A percentile compares a stretch with the other conserved stretches of the same genome.
phyloP scores from a whole-genome alignment of 176 grass and related monocot species.

The Oryza rufipogon region DNA sequence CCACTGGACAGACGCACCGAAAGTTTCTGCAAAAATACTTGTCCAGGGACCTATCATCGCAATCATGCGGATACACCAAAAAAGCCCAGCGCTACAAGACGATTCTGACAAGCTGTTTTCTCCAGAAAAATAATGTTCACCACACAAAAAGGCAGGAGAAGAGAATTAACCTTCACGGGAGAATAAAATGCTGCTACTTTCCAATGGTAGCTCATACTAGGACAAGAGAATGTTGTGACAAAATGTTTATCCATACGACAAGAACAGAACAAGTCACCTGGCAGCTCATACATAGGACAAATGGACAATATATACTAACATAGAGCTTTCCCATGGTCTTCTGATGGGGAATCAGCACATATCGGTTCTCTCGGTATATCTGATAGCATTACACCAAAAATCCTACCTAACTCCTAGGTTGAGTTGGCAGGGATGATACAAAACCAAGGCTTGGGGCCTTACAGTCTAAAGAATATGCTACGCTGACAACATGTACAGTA shows the following conservation, averaged over 20 bases:
- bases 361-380: conserved; percentile 12
- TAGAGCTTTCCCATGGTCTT: not conserved
- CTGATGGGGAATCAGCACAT: conserved; percentile 7
- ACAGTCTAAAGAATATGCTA: conserved; percentile 53
- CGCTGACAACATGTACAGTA: conserved; percentile 54
- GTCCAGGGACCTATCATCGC: not conserved
- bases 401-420: conserved; percentile 41
- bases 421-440: conserved; percentile 47
- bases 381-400: conserved; percentile 38
- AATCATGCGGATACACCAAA: conserved; percentile 1
- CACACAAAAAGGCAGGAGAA: conserved; percentile 22
- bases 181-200: no score
- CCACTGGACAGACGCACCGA: not conserved
- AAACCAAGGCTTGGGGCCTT: conserved; percentile 40
- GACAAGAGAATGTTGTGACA: not conserved
- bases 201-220: no score
- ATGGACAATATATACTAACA: conserved; percentile 1
- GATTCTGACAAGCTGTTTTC: not conserved
- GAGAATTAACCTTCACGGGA: not conserved
- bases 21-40: not conserved
- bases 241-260: not conserved
- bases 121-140: conserved; percentile 9
- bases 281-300: not conserved
- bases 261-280: not conserved
- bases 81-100: not conserved